phyloP scores from a whole-genome alignment of 2,329 filamentous ascomycete genomes.

The Gnomoniopsis smithogilvyi region DNA sequence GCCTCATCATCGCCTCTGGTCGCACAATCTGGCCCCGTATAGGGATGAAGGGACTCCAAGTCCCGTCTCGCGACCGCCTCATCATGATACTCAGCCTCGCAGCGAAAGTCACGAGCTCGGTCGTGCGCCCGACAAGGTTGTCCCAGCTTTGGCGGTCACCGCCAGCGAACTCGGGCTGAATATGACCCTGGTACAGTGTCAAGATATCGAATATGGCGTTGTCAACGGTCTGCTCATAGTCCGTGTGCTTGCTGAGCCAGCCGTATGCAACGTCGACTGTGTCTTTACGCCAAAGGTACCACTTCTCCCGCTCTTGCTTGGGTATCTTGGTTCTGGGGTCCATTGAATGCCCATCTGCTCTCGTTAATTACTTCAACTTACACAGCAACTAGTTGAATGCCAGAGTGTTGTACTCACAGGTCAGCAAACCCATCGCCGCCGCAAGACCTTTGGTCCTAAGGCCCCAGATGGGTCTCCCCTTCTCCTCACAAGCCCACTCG shows the following conservation, averaged over 20 bases:
- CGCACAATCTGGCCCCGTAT: not conserved
- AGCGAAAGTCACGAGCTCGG: not conserved
- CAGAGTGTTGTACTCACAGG: not conserved
- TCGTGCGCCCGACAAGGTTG: not conserved
- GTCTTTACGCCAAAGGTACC: conserved; percentile 3
- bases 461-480: not conserved
- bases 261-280: not conserved
- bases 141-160: not conserved
- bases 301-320: not conserved
- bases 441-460: not conserved
- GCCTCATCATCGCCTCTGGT: not conserved
- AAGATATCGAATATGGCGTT: not conserved
- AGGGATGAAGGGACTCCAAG: conserved; percentile 5
- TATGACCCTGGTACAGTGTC: not conserved
- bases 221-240: not conserved
- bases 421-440: not conserved
- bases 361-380: not conserved
- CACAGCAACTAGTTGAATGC: no score
- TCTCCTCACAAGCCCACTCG: conserved; percentile 2
- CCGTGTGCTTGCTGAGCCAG: not conserved
- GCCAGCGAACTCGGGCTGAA: not conserved
- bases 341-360: not conserved
- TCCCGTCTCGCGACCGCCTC: not conserved
- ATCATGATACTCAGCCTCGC: not conserved
- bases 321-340: not conserved